Conservation (phyloP, 768 basidiomycete genomes). For the Lentinus tigrinus region DNA sequence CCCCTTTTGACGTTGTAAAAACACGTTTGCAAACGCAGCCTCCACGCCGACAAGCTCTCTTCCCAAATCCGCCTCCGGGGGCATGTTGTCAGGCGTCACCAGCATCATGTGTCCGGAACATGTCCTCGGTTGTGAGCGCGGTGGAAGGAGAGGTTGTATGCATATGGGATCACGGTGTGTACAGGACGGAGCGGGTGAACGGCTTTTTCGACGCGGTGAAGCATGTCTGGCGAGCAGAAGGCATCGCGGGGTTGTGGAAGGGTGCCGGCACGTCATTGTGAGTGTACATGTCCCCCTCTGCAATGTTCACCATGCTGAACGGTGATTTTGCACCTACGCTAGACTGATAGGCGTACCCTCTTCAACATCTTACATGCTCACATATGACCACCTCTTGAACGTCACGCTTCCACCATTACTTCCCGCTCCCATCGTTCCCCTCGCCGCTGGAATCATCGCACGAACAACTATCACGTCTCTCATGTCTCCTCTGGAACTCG, state of each 20-base stretch:
- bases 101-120: conserved; percentile 63
- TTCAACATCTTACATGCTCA: conserved; percentile 91
- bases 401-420: conserved; percentile 60
- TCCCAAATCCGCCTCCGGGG: conserved; percentile 52
- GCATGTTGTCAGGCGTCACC: conserved; percentile 68
- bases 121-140: conserved; percentile 69
- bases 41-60: conserved; percentile 40
- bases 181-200: conserved; percentile 69
- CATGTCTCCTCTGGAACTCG: conserved; percentile 85
- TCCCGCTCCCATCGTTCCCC: conserved; percentile 55
- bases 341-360: conserved; percentile 92
- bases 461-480: conserved; percentile 77
- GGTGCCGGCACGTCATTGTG: conserved; percentile 90
- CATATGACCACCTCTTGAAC: conserved; percentile 85
- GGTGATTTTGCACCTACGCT: conserved; percentile 12
- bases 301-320: background rate
- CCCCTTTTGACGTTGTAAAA: conserved; percentile 97
- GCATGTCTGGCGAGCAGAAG: conserved; percentile 80
- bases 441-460: conserved; percentile 80
- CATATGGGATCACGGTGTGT: conserved; percentile 72
- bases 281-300: conserved; percentile 27
- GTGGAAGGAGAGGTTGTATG: conserved; percentile 70
- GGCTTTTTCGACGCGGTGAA: conserved; percentile 86
- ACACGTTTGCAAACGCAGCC: conserved; percentile 94
- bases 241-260: conserved; percentile 88